Conservation (phyloP, 2,329 filamentous ascomycete genomes). For the Plenodomus biglobosus region DNA sequence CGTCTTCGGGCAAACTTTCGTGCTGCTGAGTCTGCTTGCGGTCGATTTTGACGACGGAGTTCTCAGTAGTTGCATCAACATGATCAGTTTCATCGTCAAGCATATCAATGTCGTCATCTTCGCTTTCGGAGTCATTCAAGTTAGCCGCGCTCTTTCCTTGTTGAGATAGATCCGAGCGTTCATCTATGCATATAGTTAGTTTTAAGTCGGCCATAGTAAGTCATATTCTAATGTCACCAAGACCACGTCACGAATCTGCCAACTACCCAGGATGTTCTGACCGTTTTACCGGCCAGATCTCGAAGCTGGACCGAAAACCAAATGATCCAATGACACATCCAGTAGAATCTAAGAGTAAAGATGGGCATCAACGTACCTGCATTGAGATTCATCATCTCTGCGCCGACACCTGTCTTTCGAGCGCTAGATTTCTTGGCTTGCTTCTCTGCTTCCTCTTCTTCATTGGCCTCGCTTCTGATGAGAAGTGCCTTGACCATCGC, state of each 20-base stretch:
- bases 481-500: slow-evolving; percentile 74
- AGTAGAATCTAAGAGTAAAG: neutral
- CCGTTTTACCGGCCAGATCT: neutral
- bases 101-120: slow-evolving; percentile 56
- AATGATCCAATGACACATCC: neutral
- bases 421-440: slow-evolving; percentile 44
- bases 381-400: neutral
- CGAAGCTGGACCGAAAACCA: neutral
- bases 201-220: slow-evolving; percentile 23
- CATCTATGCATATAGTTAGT: slow-evolving; percentile 8
- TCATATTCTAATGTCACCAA: neutral
- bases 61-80: slow-evolving; percentile 64
- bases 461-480: slow-evolving; percentile 72
- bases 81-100: slow-evolving; percentile 50
- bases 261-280: no score
- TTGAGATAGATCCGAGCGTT: neutral
- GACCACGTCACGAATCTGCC: no score
- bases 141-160: slow-evolving; percentile 1
- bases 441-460: slow-evolving; percentile 65
- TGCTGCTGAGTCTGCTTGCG: slow-evolving; percentile 46
- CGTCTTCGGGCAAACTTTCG: slow-evolving; percentile 55
- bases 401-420: neutral
- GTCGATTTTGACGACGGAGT: slow-evolving; percentile 66
- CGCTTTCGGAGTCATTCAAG: slow-evolving; percentile 43
- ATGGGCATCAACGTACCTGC: neutral